phyloP scores from a whole-genome alignment of 192 early-diverging fungal species.

The Umbelopsis sp. region DNA sequence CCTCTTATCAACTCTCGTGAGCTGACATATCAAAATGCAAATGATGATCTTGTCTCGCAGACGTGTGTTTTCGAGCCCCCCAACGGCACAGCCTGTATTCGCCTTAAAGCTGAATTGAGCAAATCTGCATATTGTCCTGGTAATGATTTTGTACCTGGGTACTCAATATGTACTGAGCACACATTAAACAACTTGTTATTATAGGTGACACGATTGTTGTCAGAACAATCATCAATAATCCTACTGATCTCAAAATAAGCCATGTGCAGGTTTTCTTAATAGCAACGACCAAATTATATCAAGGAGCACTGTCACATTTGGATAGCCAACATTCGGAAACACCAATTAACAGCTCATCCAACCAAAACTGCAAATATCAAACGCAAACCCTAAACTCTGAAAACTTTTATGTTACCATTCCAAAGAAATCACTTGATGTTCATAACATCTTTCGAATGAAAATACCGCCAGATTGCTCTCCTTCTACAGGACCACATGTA shows the following conservation, averaged over 20 bases:
- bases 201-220: conserved; percentile 20
- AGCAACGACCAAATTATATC: conserved; percentile 14
- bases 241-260: conserved; percentile 26
- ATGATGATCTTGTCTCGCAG: not conserved
- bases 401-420: conserved; percentile 26
- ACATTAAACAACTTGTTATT: not conserved
- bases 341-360: not conserved
- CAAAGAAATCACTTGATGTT: conserved; percentile 23
- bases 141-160: not conserved
- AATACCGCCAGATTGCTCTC: conserved; percentile 27
- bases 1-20: conserved; percentile 27
- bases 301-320: not conserved
- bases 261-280: conserved; percentile 23
- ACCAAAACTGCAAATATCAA: conserved; percentile 11
- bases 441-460: conserved; percentile 23
- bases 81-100: conserved; percentile 8
- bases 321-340: conserved; percentile 1
- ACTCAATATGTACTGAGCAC: not conserved
- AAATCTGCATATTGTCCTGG: conserved; percentile 37
- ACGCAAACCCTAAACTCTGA: conserved; percentile 22
- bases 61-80: not conserved
- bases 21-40: not conserved
- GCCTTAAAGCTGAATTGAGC: conserved; percentile 26
- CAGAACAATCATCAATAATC: conserved; percentile 18
- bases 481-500: conserved; percentile 27